Evolutionary conservation across 768 basidiomycete genomes (phyloP), one percentile per base, ranked within the genome.

Genomic region (Tremella yokohamensis): DNA sequence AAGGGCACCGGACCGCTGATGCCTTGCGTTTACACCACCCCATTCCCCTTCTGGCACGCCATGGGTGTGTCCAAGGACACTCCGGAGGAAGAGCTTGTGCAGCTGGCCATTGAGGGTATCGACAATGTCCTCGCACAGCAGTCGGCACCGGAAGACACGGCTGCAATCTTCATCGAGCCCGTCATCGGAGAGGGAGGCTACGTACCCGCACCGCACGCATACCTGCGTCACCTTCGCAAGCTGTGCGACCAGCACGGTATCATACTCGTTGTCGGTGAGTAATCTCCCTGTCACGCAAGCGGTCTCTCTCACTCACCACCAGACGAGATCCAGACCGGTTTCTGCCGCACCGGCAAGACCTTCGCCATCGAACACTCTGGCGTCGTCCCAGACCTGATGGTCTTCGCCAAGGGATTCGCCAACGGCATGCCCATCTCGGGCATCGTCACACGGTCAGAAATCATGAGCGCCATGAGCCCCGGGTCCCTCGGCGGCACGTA

Each of bases 141-240:
- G 75, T 86, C 86, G 2, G 82, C 87, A 0, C 89, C 92, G 0
- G 75, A 79, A 3, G 93, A 97, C 74, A 94, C 92, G 0, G 90
- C 93, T 0, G 93, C 92, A 16, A 86, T 97, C 70, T 79, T 98
- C 63, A 75, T 98, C 37, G 94, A 98, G 80, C 89, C 94, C 42
- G 87, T 97, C 0, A 81, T 97, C 26, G 93, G 92, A 22, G 94
- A 97, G 77, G 94, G 94, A 25, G 94, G 94, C 1, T 97, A 98
- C 76, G 87, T 96, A 11, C 86, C 89, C 24, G 90, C 94, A 0
- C 89, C 91, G 0, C 70, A 83, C 0, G 83, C 83, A 22, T 98
- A 88, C 79, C 76, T 98, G 60, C 81, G 83, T 44, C 89, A 89
- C 18, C 77, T 98, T 38, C 81, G 92, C 60, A 80, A 81, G 55